These are phyloP conservation scores for Lachnellula subtilissima DNA, from an alignment of 2,329 filamentous ascomycete genomes.

Conservation along the genomic window DNA sequence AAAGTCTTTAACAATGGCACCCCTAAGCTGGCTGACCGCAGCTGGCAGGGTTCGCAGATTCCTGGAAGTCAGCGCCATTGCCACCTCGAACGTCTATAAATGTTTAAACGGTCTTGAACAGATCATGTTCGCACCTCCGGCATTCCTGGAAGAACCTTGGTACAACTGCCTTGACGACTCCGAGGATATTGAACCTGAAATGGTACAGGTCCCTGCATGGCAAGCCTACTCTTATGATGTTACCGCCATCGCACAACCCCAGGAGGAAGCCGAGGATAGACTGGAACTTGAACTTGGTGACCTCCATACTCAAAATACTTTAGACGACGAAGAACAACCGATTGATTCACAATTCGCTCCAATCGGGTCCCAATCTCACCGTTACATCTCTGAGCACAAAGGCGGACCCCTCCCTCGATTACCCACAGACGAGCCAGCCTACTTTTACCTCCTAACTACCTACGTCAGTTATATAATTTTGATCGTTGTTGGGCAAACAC, in stretches of 20 bases:
- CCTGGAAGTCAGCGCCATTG: not conserved
- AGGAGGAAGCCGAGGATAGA: not conserved
- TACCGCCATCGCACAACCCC: not conserved
- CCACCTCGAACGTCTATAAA: not conserved
- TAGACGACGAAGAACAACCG: not conserved
- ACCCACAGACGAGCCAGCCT: constrained; percentile 86
- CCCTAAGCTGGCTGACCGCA: not conserved
- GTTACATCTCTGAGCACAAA: constrained; percentile 80
- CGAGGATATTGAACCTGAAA: not conserved
- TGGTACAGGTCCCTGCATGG: not conserved
- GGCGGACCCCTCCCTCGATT: constrained; percentile 75
- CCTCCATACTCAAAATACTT: not conserved
- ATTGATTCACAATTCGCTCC: constrained; percentile 85
- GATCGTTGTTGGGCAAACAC: constrained; percentile 86
- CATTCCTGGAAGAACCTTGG: not conserved
- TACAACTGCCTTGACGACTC: not conserved
- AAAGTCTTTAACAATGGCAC: not conserved
- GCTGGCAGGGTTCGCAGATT: not conserved
- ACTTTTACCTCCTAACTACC: constrained; percentile 90
- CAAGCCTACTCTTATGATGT: not conserved
- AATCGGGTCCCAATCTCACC: constrained; percentile 70
- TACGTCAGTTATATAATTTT: constrained; percentile 95
- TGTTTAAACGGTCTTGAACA: not conserved
- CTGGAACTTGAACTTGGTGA: not conserved
- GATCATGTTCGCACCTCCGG: not conserved